Conservation (phyloP, 2,329 filamentous ascomycete genomes). For the Microsporum canis region DNA sequence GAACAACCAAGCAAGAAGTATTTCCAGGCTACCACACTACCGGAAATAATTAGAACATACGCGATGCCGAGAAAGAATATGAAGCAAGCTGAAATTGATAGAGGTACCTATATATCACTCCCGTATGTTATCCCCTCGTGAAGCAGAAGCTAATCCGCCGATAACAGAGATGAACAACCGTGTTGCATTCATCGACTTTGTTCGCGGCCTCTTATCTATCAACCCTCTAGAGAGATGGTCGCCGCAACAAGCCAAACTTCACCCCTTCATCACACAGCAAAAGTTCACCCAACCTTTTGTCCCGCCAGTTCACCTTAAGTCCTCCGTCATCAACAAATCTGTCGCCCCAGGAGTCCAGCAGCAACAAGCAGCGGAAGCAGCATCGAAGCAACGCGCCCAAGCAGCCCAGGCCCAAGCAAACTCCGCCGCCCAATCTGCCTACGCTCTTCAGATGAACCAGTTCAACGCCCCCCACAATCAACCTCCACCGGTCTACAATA, state of each 20-base stretch:
- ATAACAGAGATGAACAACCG: conserved; percentile 91
- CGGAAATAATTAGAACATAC: conserved; percentile 95
- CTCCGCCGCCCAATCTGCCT: conserved; percentile 53
- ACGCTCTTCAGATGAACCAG: conserved; percentile 51
- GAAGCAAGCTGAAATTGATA: conserved; percentile 91
- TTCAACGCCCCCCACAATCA: conserved; percentile 41
- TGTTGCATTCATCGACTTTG: conserved; percentile 95
- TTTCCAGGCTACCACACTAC: conserved; percentile 84
- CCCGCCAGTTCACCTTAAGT: conserved; percentile 91
- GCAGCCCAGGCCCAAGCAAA: conserved; percentile 41
- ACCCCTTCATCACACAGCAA: conserved; percentile 96
- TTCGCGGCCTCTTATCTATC: conserved; percentile 81
- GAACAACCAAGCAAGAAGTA: conserved; percentile 99
- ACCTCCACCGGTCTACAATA: conserved; percentile 54
- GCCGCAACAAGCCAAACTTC: conserved; percentile 89
- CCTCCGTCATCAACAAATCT: conserved; percentile 71
- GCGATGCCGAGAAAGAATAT: conserved; percentile 99
- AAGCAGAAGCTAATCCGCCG: conserved; percentile 14
- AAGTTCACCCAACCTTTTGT: conserved; percentile 96
- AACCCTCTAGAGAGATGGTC: conserved; percentile 97
- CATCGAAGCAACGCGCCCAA: conserved; percentile 72
- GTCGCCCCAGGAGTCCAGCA: conserved; percentile 89
- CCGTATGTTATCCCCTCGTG: background rate
- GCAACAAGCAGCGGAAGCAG: conserved; percentile 85
- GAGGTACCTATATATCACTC: conserved; percentile 52